Percentiles rank a stretch among this genome's conserved stretches.
phyloP scores from a whole-genome alignment of 2,329 filamentous ascomycete species.

The Clarireedia paspali region DNA sequence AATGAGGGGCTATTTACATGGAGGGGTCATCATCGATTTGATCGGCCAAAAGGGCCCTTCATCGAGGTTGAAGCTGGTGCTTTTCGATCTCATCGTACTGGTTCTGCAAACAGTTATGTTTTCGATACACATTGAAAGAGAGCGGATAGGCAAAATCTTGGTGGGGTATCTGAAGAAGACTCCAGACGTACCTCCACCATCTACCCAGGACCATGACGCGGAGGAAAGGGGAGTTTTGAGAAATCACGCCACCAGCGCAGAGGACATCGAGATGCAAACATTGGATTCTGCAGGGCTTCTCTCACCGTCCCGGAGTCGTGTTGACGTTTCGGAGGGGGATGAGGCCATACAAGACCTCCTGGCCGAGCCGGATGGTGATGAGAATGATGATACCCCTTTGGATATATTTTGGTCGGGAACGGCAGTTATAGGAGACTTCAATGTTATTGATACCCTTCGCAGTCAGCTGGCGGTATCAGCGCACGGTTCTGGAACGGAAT shows the following conservation, averaged over 20 bases:
- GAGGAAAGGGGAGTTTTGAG: slow-evolving; percentile 28
- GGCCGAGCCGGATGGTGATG: slow-evolving; percentile 15
- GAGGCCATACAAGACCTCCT: slow-evolving; percentile 16
- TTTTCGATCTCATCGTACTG: slow-evolving; percentile 49
- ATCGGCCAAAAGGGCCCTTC: slow-evolving; percentile 57
- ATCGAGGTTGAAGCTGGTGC: slow-evolving; percentile 46
- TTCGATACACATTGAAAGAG: slow-evolving; percentile 52
- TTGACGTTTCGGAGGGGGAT: neutral
- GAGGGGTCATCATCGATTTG: slow-evolving; percentile 60
- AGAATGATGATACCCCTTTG: slow-evolving; percentile 20
- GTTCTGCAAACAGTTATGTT: slow-evolving; percentile 56
- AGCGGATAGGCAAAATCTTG: slow-evolving; percentile 39
- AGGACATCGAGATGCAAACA: slow-evolving; percentile 26
- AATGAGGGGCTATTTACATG: slow-evolving; percentile 58
- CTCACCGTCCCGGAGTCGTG: neutral
- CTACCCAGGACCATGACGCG: slow-evolving; percentile 26
- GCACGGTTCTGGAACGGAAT: slow-evolving; percentile 17
- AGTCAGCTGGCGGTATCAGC: slow-evolving; percentile 27
- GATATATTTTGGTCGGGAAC: slow-evolving; percentile 29
- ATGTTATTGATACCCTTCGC: slow-evolving; percentile 26
- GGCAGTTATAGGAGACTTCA: slow-evolving; percentile 27
- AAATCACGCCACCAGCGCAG: slow-evolving; percentile 15
- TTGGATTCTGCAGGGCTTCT: slow-evolving; percentile 9
- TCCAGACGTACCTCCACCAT: neutral
- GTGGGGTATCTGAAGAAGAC: slow-evolving; percentile 11